Evolutionary conservation across 257 asterid genomes (phyloP), one percentile per base, ranked within the genome.

Genomic region (Solanum pennellii): DNA sequence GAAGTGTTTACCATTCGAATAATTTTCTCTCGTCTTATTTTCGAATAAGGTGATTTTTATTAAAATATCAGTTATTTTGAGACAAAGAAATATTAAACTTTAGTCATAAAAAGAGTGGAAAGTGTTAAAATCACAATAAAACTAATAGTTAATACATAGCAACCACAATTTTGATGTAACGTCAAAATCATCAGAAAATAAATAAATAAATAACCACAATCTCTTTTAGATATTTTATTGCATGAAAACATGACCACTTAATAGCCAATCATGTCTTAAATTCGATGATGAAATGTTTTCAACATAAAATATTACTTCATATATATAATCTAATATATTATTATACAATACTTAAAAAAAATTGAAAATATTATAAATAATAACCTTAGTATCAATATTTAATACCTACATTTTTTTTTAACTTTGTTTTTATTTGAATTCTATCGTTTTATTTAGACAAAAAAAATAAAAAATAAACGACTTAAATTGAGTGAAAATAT

Each of bases 301-400:
- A 68, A 56, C 65, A 56, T 56, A 56, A 56, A 56, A 18, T 56
- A 56, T 6, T 56, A 56, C n/a, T 9, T 10, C n/a, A 56, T 18
- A 18, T 56, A 56, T 18, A 18, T 56, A 56, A 56, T 56, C 65
- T 56, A 56, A 56, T 18, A 56, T 7, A 56, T 18, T 56, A 56
- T 16, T 52, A 52, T 52, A 16, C n/a, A 52, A 52, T 9, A 56
- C 18, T 56, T 56, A 18, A 18, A 1, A 0, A 0, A 0, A 0
- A 18, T 56, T 6, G n/a, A 56, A 56, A 56, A 18, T 56, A 56
- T 56, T 9, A 52, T 5, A n/a, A 52, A 18, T 16, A 10, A 3
- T 56, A 56, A 18, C 11, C 10, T 45, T 45, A 45, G 16, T 49
- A 49, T 49, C 59, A 49, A 37, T 37, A 37, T 37, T 37, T 7